phyloP scores from a whole-genome alignment of 2,329 filamentous ascomycete species.

The Diaporthe aspalathi region DNA sequence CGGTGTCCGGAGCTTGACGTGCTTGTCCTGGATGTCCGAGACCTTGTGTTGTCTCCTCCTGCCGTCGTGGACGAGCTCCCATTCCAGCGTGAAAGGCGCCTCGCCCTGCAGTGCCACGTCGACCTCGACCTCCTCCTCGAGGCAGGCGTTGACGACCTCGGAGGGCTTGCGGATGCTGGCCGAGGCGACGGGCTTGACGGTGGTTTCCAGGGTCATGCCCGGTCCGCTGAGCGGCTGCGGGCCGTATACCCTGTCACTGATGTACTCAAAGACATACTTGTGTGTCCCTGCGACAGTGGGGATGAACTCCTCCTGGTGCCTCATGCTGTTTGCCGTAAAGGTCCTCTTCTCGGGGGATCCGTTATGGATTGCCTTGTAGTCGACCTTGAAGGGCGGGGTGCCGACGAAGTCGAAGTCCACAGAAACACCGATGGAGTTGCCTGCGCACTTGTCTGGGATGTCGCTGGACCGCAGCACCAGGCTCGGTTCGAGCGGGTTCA shows the following conservation, averaged over 20 bases:
- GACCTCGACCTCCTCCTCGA: slow-evolving; percentile 82
- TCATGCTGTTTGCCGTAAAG: slow-evolving; percentile 74
- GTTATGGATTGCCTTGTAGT: slow-evolving; percentile 78
- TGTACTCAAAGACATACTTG: slow-evolving; percentile 83
- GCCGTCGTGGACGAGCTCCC: slow-evolving; percentile 91
- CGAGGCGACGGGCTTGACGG: slow-evolving; percentile 91
- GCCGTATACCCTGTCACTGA: slow-evolving; percentile 86
- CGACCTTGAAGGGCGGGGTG: slow-evolving; percentile 88
- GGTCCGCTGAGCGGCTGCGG: slow-evolving; percentile 70
- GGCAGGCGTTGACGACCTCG: slow-evolving; percentile 75
- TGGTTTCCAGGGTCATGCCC: slow-evolving; percentile 79
- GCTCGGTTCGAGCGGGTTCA: slow-evolving; percentile 90
- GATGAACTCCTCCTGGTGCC: slow-evolving; percentile 86
- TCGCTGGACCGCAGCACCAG: slow-evolving; percentile 80
- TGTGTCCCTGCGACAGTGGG: slow-evolving; percentile 86
- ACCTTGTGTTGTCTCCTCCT: slow-evolving; percentile 79
- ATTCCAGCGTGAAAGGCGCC: slow-evolving; percentile 88
- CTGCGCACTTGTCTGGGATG: slow-evolving; percentile 94
- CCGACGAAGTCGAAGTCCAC: slow-evolving; percentile 92
- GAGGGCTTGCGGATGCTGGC: slow-evolving; percentile 73
- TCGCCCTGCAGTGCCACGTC: slow-evolving; percentile 81
- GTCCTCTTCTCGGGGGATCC: slow-evolving; percentile 66
- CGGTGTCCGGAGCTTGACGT: slow-evolving; percentile 80
- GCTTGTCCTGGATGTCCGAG: slow-evolving; percentile 70
- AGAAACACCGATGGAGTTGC: slow-evolving; percentile 89